These are phyloP conservation scores for Pleurozium schreberi DNA, from an alignment of 225 moss, liverwort and hornwort species.

Conservation along the genomic window DNA sequence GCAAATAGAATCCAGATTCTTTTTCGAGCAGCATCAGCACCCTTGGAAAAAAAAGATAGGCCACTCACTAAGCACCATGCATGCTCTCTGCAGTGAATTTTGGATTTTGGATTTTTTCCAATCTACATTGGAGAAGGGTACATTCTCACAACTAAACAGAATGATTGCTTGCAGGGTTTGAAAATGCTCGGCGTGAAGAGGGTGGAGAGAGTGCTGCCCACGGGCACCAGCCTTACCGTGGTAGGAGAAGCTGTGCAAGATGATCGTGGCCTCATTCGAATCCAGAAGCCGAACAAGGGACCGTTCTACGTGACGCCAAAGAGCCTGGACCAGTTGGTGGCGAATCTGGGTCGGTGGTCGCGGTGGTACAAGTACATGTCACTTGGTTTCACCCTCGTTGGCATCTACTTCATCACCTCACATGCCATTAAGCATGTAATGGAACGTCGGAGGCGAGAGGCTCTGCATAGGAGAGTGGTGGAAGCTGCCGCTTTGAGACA, in stretches of 20 bases:
- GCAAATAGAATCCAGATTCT: neutral
- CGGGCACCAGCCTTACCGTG: conserved; percentile 85
- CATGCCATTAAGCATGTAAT: conserved; percentile 61
- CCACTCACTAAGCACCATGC: neutral
- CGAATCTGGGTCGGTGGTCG: conserved; percentile 91
- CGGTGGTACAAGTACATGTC: conserved; percentile 97
- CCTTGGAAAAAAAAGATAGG: neutral
- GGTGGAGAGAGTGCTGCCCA: conserved; percentile 94
- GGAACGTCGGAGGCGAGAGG: conserved; percentile 83
- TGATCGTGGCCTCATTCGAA: conserved; percentile 76
- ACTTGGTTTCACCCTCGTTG: conserved; percentile 71
- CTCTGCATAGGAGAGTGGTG: conserved; percentile 76
- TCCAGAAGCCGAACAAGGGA: conserved; percentile 89
- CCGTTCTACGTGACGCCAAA: conserved; percentile 92
- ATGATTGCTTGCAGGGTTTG: conserved; percentile 76
- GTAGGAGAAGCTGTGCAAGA: conserved; percentile 94
- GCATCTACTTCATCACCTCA: conserved; percentile 78
- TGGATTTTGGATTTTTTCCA: neutral
- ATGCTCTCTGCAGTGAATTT: neutral
- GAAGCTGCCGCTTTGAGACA: conserved; percentile 72
- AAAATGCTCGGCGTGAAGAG: conserved; percentile 99
- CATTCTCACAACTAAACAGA: neutral
- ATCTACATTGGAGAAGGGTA: too few species aligned
- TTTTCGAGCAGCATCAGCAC: neutral
- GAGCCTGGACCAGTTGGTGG: conserved; percentile 79